Percentiles rank a stretch among this genome's conserved stretches.
Evolutionary conservation across 441 rosid genomes (phyloP).

Genomic region (Populus tomentosa): DNA sequence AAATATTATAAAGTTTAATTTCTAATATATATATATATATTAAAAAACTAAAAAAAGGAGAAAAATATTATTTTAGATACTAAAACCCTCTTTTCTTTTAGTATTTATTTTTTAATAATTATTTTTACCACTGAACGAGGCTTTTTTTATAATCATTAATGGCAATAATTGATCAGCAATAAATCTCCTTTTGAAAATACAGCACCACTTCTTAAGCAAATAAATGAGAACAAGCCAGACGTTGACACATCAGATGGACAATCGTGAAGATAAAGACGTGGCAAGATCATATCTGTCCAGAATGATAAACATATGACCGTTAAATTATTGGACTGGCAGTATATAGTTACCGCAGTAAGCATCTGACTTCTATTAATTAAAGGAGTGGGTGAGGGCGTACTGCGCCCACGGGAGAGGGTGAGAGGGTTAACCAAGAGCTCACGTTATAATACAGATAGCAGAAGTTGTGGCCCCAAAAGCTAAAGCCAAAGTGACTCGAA

Average conservation of each 20-base stretch:
- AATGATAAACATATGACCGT: neutral
- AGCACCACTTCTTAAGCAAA: neutral
- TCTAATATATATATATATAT: too few relatives aligned
- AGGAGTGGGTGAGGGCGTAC: neutral
- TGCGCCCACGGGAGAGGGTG: neutral
- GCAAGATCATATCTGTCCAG: neutral
- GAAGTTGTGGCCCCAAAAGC: neutral
- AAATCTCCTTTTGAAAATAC: too few relatives aligned
- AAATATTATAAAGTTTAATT: too few relatives aligned
- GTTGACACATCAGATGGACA: neutral
- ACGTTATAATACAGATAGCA: neutral
- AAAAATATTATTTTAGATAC: too few relatives aligned
- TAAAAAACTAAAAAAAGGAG: too few relatives aligned
- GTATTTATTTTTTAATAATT: too few relatives aligned
- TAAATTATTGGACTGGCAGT: slow-evolving; percentile 7
- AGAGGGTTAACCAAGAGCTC: neutral
- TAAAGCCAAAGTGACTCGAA: neutral
- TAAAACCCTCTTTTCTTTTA: too few relatives aligned
- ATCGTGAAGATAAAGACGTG: neutral
- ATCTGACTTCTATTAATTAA: neutral
- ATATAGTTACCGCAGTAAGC: neutral
- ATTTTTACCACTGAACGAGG: neutral
- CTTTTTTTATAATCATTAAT: neutral
- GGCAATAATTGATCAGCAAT: neutral
- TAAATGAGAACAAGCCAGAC: neutral